Conservation (phyloP, 345 rosid species). For the Ceriops zippeliana region DNA sequence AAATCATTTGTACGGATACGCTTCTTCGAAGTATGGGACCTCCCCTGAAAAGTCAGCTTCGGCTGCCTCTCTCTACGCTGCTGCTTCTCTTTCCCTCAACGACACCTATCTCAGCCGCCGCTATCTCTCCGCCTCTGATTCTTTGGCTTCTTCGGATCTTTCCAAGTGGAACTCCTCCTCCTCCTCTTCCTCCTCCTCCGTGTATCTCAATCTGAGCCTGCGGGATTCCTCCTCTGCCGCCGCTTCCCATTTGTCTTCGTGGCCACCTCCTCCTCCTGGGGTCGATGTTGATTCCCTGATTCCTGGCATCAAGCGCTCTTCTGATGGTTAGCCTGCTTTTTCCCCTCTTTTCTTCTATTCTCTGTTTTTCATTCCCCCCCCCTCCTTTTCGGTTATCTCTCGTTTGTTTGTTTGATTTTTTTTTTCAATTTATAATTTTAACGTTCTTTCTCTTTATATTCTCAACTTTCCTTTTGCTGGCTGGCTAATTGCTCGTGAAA, state of each 20-base stretch:
- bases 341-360: neutral
- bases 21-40: neutral
- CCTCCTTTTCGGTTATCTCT: no score
- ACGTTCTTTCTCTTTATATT: no score
- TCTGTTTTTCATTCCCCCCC: neutral
- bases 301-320: constrained; percentile 51
- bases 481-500: no score
- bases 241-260: constrained; percentile 5
- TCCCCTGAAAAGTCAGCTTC: neutral
- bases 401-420: neutral
- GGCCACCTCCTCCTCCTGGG: constrained; percentile 32
- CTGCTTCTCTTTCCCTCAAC: neutral
- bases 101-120: neutral
- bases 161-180: constrained; percentile 7
- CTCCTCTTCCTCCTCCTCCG: neutral
- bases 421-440: no score
- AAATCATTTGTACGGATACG: constrained; percentile 3
- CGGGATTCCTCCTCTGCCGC: constrained; percentile 6
- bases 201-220: constrained; percentile 14
- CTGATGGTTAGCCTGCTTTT: constrained; percentile 43
- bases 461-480: neutral
- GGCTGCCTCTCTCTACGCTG: neutral
- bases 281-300: constrained; percentile 42
- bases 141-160: constrained; percentile 13
- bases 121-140: neutral